Base-by-base conservation (phyloP, 139 green algal species). In the Micractinium sp. region DNA sequence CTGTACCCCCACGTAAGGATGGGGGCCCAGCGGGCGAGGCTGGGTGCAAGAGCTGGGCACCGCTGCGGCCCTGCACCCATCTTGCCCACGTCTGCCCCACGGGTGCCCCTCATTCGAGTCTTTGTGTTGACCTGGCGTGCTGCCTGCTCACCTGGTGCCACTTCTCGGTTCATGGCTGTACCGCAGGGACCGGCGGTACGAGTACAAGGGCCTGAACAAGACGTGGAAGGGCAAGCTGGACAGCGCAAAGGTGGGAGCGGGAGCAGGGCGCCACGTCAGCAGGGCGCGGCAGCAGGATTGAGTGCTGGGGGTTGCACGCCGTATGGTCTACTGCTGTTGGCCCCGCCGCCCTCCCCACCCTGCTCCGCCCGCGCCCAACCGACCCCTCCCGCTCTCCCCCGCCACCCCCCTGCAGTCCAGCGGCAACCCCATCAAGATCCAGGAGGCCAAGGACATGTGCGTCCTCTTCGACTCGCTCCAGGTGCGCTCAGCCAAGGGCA, bases 141-240 rank as follows among this genome's bases (percentile, higher is more conserved):
- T 56, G 47, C 47, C 5, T 56, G 47, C 47, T 56, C 47, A 56
- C 47, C 47, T 56, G 47, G 47, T 9, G 47, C 7, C 9, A 56
- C 47, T 56, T 5, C 3, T 14, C 27, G 41, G 13, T 85, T 3
- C 47, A 9, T 9, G 25, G 25, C 47, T 85, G 56, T 75, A 31
- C 41, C 18, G 78, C 80, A 90, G 91, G 16, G 98, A 99, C 93
- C 93, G 98, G 47, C 94, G 98, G 22, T 99, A 99, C 89, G 97
- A 99, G 96, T 99, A 99, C 96, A 99, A 99, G 94, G 96, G 94
- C 3, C 95, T 99, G 38, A 98, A 96, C 93, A 99, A 99, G 93
- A 90, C 90, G 88, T 98, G 96, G 96, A 98, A 98, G 94, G 96
- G 95, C 80, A 98, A 97, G 90, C 94, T 98, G 67, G 95, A 96